Conservation (phyloP, 2,329 filamentous ascomycete genomes). For the Ceratocystis cubensis region DNA sequence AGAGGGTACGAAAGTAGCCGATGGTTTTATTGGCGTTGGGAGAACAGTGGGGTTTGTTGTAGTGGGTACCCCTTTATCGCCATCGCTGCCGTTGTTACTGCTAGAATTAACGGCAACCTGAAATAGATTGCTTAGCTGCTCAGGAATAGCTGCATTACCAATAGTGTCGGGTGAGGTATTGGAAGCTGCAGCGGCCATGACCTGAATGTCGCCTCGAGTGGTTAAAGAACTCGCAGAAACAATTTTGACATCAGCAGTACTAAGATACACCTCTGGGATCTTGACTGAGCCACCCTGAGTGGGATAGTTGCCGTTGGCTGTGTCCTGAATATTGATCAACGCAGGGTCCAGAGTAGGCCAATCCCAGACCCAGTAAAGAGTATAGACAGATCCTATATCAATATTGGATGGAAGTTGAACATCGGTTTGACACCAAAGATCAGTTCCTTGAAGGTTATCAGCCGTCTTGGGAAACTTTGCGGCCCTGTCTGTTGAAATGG, state of each 20-base stretch:
- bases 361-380: slow-evolving; percentile 94
- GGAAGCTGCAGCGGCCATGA: slow-evolving; percentile 4
- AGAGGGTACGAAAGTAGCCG: slow-evolving; percentile 15
- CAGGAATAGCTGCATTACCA: slow-evolving; percentile 34
- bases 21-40: background rate
- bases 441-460: slow-evolving; percentile 41
- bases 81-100: background rate
- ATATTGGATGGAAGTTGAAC: slow-evolving; percentile 59
- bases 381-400: slow-evolving; percentile 53
- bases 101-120: slow-evolving; percentile 28
- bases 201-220: background rate
- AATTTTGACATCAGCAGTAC: slow-evolving; percentile 33
- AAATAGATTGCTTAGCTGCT: slow-evolving; percentile 36
- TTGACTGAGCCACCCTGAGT: slow-evolving; percentile 22
- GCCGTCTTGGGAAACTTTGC: slow-evolving; percentile 38
- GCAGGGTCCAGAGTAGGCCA: slow-evolving; percentile 54
- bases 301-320: slow-evolving; percentile 32
- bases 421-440: slow-evolving; percentile 71
- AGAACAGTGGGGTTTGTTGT: slow-evolving; percentile 19
- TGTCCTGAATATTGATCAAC: slow-evolving; percentile 31
- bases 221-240: slow-evolving; percentile 19
- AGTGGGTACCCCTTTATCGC: slow-evolving; percentile 18
- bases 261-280: slow-evolving; percentile 33
- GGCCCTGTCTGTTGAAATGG: slow-evolving; percentile 48
- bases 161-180: slow-evolving; percentile 28